Evolutionary conservation across 352 stramenopile species (phyloP), one percentile per base, ranked within the genome.

Genomic region (Albugo candida): DNA sequence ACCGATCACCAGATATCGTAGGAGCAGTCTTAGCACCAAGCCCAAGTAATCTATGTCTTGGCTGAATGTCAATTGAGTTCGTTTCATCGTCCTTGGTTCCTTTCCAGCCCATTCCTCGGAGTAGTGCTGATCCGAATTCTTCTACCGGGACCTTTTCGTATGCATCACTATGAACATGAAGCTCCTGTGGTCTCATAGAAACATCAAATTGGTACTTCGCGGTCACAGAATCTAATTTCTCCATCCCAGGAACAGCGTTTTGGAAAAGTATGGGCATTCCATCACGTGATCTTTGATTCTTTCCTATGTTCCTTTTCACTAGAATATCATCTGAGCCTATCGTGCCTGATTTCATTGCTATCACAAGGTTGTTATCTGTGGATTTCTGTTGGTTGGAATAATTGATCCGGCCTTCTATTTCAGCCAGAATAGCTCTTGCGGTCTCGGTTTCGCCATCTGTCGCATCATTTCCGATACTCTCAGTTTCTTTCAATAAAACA

Each of bases 61-160:
- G 79, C 59, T 95, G 72, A 11, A 65, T 59, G 3, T 60, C 62
- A 1, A 51, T 57, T 16, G 53, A 53, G 16, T 67, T 43, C 24
- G 66, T 62, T 35, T 79, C 61, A 1, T 59, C 53, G 13, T 78
- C 65, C 14, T 67, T 45, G 5, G 56, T 56, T 35, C 92, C 93
- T 10, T 58, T 93, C 95, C 95, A 99, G 46, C 95, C 95, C 95
- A 99, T 99, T 12, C 95, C 95, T 13, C 93, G 70, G 10, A 99
- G 65, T 59, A 98, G 64, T 17, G 93, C 95, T 3, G 77, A 81
- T 13, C 95, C 95, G 68, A 98, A 99, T 45, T 97, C 88, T 39
- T 85, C 67, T 43, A 99, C 85, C 0, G 87, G 83, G 27, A 97
- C 72, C 6, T 51, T 45, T n/a, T 78, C 58, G 56, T 96, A 97